Evolutionary conservation across 352 stramenopile species (phyloP), one percentile per base, ranked within the genome.

Genomic region (Blastocystis sp.): DNA sequence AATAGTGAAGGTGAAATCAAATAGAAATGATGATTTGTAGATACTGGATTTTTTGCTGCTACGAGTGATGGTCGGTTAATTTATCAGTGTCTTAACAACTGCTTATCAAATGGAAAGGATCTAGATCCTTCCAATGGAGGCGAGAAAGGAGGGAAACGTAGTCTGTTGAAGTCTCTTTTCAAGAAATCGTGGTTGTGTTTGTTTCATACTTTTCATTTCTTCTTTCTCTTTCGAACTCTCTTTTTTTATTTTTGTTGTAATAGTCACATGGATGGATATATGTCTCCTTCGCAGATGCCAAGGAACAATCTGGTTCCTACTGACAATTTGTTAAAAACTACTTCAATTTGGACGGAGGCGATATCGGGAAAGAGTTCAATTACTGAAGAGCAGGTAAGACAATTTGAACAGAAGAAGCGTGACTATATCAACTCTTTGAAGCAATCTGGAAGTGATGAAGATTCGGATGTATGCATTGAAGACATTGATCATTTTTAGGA

Each of bases 311-410:
- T 83, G 42, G 71, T 83, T 37, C 27, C 71, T 12, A 54, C 43
- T 16, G 71, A 83, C 54, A 65, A 37, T 12, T 52, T 56, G 21
- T 24, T 66, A 32, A 57, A 65, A 37, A 65, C 71, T 7, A 51
- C 71, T 39, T 83, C 71, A 35, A 83, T 83, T 66, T 83, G 71
- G 71, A 65, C 71, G 49, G 71, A 83, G 29, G 52, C 71, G 5
- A 83, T 83, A 67, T 83, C 71, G 7, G 71, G 71, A 27, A 83
- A 66, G 29, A 61, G 43, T 24, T 43, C 39, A 14, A 35, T 66
- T 9, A 83, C 57, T 43, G 29, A 83, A 42, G 71, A 83, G 51
- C n/a, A 65, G 12, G 71, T 42, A n/a, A 39, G 39, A 11, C 57
- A 42, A 14, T 66, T 65, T 14, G 71, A 83, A 37, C 5, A 67